Conservation (phyloP, 2,329 filamentous ascomycete species). For the Alternaria panax region DNA sequence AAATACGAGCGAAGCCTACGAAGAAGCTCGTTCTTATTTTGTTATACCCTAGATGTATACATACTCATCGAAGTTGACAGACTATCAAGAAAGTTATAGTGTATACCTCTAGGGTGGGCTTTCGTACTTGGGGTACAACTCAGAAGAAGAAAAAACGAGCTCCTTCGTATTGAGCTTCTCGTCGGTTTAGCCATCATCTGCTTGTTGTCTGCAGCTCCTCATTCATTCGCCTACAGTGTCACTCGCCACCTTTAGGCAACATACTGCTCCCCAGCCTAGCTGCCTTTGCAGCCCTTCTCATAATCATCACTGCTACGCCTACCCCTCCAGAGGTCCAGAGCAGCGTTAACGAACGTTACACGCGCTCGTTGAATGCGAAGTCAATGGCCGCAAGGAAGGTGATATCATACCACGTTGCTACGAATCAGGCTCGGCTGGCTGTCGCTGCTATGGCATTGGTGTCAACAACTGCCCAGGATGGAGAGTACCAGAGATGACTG, state of each 20-base stretch:
- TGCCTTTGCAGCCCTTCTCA: not conserved
- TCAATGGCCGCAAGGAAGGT: not conserved
- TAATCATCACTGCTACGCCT: not conserved
- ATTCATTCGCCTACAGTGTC: constrained; percentile 1
- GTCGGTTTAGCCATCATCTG: not conserved
- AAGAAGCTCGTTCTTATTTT: too few relatives aligned
- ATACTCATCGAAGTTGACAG: too few relatives aligned
- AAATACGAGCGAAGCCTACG: too few relatives aligned
- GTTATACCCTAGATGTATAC: too few relatives aligned
- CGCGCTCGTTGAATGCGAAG: constrained; percentile 2
- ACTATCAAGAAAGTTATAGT: too few relatives aligned
- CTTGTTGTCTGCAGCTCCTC: not conserved
- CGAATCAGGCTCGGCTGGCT: constrained; percentile 5
- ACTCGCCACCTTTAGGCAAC: not conserved
- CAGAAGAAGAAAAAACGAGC: too few relatives aligned
- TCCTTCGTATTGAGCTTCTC: too few relatives aligned
- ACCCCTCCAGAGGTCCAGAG: not conserved
- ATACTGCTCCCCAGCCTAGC: not conserved
- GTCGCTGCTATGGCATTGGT: not conserved
- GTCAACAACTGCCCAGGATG: not conserved
- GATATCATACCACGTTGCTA: constrained; percentile 5
- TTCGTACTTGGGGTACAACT: too few relatives aligned
- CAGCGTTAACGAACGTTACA: not conserved
- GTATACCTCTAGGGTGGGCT: too few relatives aligned
- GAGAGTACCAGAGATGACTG: constrained; percentile 1